Conservation (phyloP, 2,329 filamentous ascomycete genomes). For the Dactylellina haptotyla region DNA sequence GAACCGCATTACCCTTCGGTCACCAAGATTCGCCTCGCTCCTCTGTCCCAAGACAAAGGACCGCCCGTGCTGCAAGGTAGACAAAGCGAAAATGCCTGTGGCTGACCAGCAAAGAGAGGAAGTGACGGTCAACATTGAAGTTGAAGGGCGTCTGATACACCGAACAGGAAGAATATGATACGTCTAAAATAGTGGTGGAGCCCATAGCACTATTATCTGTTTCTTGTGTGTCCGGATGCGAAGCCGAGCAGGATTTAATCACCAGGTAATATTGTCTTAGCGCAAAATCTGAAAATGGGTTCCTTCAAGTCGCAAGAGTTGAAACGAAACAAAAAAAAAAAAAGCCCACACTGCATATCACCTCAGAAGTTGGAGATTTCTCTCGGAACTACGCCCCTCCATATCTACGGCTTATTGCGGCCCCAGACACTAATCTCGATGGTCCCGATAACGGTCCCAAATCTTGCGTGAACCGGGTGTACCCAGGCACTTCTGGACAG, state of each 20-base stretch:
- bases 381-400: background rate
- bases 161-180: too few species aligned
- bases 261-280: conserved; percentile 17
- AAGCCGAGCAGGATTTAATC: conserved; percentile 14
- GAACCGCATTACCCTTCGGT: background rate
- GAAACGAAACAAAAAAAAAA: background rate
- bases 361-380: too few species aligned
- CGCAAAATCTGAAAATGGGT: background rate
- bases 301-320: too few species aligned
- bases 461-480: conserved; percentile 42
- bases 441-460: conserved; percentile 53
- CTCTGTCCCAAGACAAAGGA: conserved; percentile 35
- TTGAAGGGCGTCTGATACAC: too few species aligned
- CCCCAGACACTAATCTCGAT: conserved; percentile 39
- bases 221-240: conserved; percentile 23
- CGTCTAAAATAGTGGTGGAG: background rate
- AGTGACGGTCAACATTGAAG: too few species aligned
- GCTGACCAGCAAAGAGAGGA: too few species aligned
- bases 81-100: conserved; percentile 29
- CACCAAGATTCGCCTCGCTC: conserved; percentile 36
- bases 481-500: conserved; percentile 26
- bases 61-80: conserved; percentile 34
- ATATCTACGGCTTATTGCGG: conserved; percentile 8
- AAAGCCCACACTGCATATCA: background rate
- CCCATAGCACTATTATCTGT: background rate